Percentiles rank a stretch among this genome's conserved stretches.
phyloP scores from a whole-genome alignment of 306 rosid genomes.

The Quercus dentata region DNA sequence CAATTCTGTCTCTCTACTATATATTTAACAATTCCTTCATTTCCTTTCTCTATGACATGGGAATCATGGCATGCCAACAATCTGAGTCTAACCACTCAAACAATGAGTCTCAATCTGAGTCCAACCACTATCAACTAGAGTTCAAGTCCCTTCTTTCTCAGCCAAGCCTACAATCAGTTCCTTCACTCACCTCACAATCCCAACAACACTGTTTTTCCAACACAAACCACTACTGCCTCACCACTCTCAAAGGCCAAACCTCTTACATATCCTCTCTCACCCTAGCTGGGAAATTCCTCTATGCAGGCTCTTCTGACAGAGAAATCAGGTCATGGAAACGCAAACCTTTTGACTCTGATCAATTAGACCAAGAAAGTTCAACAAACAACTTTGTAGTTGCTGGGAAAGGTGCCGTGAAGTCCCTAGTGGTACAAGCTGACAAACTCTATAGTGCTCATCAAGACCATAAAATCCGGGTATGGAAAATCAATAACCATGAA shows the following conservation, averaged over 20 bases:
- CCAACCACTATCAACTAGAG: slow-evolving; percentile 11
- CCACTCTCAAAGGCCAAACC: slow-evolving; percentile 50
- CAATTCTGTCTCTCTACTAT: slow-evolving; percentile 5
- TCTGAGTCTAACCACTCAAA: slow-evolving; percentile 7
- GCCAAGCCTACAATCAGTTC: slow-evolving; percentile 54
- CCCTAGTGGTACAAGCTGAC: slow-evolving; percentile 52
- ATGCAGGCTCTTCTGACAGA: slow-evolving; percentile 64
- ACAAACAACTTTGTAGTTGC: slow-evolving; percentile 32
- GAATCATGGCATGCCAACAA: slow-evolving; percentile 54
- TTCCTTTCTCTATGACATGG: slow-evolving; percentile 30
- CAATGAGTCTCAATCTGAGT: slow-evolving; percentile 18
- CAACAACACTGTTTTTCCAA: slow-evolving; percentile 9
- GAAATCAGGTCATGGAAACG: slow-evolving; percentile 64
- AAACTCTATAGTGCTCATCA: slow-evolving; percentile 85
- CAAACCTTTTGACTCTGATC: slow-evolving; percentile 17
- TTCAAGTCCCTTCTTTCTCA: slow-evolving; percentile 34
- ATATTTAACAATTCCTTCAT: slow-evolving; percentile 28
- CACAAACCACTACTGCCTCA: slow-evolving; percentile 39
- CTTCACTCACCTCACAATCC: slow-evolving; percentile 44
- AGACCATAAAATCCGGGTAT: slow-evolving; percentile 83
- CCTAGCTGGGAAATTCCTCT: slow-evolving; percentile 57
- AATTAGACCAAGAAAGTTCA: not conserved
- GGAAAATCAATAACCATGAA: slow-evolving; percentile 44
- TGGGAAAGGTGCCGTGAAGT: slow-evolving; percentile 83
- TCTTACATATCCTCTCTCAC: slow-evolving; percentile 69